Percentiles rank a stretch among this genome's conserved stretches.
Evolutionary conservation across 139 green algal species (phyloP).

Genomic region (Haematococcus lacustris): DNA sequence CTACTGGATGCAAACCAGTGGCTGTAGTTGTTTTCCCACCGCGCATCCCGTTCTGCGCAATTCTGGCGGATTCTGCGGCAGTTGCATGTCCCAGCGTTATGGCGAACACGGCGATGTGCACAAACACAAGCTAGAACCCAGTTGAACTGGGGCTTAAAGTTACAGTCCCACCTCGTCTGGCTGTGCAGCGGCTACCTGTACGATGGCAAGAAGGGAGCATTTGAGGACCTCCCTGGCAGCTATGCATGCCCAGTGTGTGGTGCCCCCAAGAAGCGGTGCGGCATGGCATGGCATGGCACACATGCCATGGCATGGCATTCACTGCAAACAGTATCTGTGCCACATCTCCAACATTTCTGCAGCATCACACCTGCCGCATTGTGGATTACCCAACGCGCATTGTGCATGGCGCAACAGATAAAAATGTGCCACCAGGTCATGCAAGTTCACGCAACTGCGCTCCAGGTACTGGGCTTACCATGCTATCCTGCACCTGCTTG

Average conservation of each 20-base stretch:
- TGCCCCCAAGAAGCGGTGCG: slow-evolving; percentile 7
- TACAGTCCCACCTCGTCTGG: too few relatives aligned
- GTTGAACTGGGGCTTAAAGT: too few relatives aligned
- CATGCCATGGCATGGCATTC: neutral
- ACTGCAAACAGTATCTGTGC: neutral
- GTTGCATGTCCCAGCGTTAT: too few relatives aligned
- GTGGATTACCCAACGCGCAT: neutral
- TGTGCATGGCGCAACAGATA: neutral
- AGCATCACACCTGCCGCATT: neutral
- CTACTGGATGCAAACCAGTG: too few relatives aligned
- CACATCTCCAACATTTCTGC: neutral
- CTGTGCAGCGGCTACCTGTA: slow-evolving; percentile 13
- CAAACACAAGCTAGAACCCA: too few relatives aligned
- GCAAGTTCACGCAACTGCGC: neutral
- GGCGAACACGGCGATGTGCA: too few relatives aligned
- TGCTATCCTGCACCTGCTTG: neutral
- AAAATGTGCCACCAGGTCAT: neutral
- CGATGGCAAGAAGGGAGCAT: slow-evolving; percentile 1
- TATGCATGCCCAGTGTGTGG: slow-evolving; percentile 13
- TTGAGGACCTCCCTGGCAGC: neutral
- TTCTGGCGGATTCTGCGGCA: too few relatives aligned
- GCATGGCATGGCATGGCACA: neutral
- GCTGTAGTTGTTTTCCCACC: too few relatives aligned
- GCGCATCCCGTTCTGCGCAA: too few relatives aligned
- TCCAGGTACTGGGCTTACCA: too few relatives aligned